phyloP scores from a whole-genome alignment of 2,329 filamentous ascomycete species.

The Gaeumannomyces tritici region DNA sequence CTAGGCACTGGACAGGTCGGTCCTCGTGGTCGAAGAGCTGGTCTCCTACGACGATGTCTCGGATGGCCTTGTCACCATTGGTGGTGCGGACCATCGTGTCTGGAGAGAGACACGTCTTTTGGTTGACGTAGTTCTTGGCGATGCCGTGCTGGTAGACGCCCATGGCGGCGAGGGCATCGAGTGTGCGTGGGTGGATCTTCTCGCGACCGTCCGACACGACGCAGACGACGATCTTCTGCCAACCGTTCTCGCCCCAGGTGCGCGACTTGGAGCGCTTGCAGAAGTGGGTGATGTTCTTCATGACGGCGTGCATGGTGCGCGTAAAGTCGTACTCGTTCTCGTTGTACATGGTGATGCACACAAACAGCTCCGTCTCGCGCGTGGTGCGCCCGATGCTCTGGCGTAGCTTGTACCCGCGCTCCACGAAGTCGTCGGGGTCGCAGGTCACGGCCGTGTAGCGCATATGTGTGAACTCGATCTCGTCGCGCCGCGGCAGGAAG shows the following conservation, averaged over 20 bases:
- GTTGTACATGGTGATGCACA: conserved; percentile 98
- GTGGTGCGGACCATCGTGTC: too few relatives aligned
- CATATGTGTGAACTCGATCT: conserved; percentile 97
- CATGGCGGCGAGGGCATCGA: conserved; percentile 92
- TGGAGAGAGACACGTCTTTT: conserved; percentile 65
- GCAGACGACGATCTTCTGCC: conserved; percentile 98
- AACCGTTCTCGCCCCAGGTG: conserved; percentile 93
- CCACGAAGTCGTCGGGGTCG: conserved; percentile 88
- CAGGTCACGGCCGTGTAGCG: conserved; percentile 98
- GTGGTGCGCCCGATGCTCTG: conserved; percentile 78
- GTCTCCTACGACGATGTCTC: too few relatives aligned
- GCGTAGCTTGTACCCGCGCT: conserved; percentile 81
- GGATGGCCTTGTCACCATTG: too few relatives aligned
- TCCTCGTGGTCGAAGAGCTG: too few relatives aligned
- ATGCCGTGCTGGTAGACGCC: conserved; percentile 98
- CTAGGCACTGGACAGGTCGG: too few relatives aligned
- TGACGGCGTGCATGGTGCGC: conserved; percentile 95
- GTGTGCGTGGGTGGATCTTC: conserved; percentile 80
- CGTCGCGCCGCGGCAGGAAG: conserved; percentile 85
- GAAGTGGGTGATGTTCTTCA: conserved; percentile 97
- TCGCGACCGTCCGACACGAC: conserved; percentile 90
- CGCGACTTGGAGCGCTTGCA: conserved; percentile 85
- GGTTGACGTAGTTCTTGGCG: conserved; percentile 96
- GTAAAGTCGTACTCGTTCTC: conserved; percentile 96
- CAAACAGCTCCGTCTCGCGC: conserved; percentile 90